Evolutionary conservation across 23 red algal genomes (phyloP), one percentile per base, ranked within the genome.

Genomic region (Gracilaria vermiculophylla): DNA sequence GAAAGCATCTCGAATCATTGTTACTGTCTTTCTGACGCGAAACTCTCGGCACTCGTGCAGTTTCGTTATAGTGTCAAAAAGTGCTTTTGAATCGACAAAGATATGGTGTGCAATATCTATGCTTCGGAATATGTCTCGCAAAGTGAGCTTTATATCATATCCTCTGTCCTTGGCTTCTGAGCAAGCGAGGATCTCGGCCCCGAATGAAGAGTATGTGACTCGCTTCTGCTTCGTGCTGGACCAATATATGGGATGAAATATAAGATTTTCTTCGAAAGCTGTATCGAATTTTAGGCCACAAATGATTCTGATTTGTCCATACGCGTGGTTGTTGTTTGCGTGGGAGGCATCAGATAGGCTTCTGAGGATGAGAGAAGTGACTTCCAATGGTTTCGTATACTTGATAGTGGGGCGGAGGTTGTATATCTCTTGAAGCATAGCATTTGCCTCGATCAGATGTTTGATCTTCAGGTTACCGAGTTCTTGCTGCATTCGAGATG

Each of bases 281-380:
- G 21, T 66, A 31, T 14, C 2, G 61, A 66, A 35, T 35, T 66
- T 31, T 7, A 76, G 7, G 8, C 71, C 71, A 49, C 35, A 42
- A 15, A 42, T 76, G 2, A 76, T 25, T 4, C 71, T 40, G 14
- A 40, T 49, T 33, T 81, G 51, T 21, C 77, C 77, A 31, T 81
- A 81, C 19, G 47, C 77, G 3, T 49, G 24, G 8, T 42, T 10
- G 13, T n/a, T 43, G 21, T 6, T 53, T 5, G 27, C 77, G 50
- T 81, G 77, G 14, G 52, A 61, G 9, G 77, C 77, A 40, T 81
- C 77, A 41, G 77, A 81, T 17, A 81, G 50, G 20, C 11, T 80
- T 35, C 3, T 37, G n/a, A 62, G 23, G 7, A 24, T 17, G 9
- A 41, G 40, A 6, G 2, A 4, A 5, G 70, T 76, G 9, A 76